Evolutionary conservation across 2,329 filamentous ascomycete genomes (phyloP), one percentile per base, ranked within the genome.

Genomic region (Aspergillus sergii): DNA sequence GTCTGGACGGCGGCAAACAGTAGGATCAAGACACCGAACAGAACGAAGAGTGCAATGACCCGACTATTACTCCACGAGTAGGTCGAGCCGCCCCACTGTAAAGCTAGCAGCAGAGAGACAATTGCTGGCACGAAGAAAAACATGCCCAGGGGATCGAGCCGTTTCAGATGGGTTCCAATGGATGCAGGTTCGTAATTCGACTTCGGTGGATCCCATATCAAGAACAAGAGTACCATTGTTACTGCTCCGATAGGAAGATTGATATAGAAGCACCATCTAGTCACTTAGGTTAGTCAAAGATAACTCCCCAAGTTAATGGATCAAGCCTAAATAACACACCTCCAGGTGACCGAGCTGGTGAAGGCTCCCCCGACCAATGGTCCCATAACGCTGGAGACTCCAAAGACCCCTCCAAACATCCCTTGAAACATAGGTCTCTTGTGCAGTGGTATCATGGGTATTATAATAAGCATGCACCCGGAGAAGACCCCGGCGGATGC

Each of bases 381-480:
- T 2, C 56, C 56, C 28, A 34, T 34, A 16, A 48, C 43, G 11
- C 34, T 45, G 14, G 56, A 39, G 14, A 50, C 30, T 3, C 41
- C 56, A 50, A 58, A 58, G 23, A 28, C 41, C 2, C 16, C 30
- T 1, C 28, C 41, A 30, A 58, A 36, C 16, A 58, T 50, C 0
- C 43, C 56, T 10, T 48, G 28, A 39, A 34, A 58, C 41, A 58
- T 58, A n/a, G 56, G 56, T 21, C 56, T n/a, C 30, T 36, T 58
- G 32, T 48, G 56, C 16, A 58, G 41, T n/a, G 56, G 56, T 1
- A 58, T 39, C 23, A 48, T 28, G 9, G 23, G 23, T 14, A 58
- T 48, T 36, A 48, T 23, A 10, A 50, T 46, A 9, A 58, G 28
- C 43, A 58, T 36, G 21, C 56, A 48, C 1, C 56, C 56, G 21